Base-by-base conservation (phyloP, 2,329 filamentous ascomycete species). In the Colletotrichum siamense region DNA sequence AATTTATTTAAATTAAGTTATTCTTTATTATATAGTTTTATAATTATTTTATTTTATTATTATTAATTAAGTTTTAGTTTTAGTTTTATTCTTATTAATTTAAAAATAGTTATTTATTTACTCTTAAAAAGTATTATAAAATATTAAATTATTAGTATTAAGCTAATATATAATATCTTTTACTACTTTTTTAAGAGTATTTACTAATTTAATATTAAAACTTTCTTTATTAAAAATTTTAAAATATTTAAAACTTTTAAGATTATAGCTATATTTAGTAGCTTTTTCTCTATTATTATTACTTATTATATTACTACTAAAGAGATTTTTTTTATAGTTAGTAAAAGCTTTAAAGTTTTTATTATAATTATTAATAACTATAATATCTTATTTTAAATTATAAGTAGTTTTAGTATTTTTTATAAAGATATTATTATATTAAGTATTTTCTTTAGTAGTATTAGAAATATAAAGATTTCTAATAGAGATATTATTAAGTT, bases 241-340 rank as follows among this genome's bases (percentile, higher is more conserved):
- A 49, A 49, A 7, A 49, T 49, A n/a, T 15, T 16, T 49, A 49
- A 49, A 49, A 49, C 15, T 3, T 9, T 30, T 30, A 30, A 30
- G 28, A 30, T 30, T 30, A 30, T 30, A 30, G 28, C 2, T 9
- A 30, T 49, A 49, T 49, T 3, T 49, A 49, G 13, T 18, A 49
- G 3, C 39, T 3, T 49, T 15, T 49, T 49, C 39, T 49, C 5
- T 49, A 49, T 2, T 49, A 49, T 49, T 49, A 49, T 49, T 49
- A 49, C 39, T 49, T 49, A 49, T 49, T 49, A 49, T 49, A 49
- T 49, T 49, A 49, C 18, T 49, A 49, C 39, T 49, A 49, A 49
- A 16, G 13, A 49, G 15, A 4, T 18, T 49, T 49, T 49, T 15
- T 3, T 49, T 49, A 49, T 15, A 49, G 39, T 15, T 49, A 49